Conservation (phyloP, 164 flowering plant genomes). For the Chimonanthus salicifolius region DNA sequence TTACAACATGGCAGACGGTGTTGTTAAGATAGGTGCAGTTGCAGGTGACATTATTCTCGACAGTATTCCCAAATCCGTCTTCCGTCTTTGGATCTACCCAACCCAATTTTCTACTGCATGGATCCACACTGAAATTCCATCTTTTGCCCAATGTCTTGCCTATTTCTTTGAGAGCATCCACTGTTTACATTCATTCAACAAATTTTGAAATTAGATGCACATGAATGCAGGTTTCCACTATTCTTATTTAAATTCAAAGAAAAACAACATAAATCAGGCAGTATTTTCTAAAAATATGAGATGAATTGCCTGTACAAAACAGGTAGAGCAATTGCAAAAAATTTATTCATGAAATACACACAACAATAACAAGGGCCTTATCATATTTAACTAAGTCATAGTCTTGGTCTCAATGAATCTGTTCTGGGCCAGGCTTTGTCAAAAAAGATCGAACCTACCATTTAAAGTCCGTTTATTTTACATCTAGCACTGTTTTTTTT, state of each 20-base stretch:
- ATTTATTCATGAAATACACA: neutral
- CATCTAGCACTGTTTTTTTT: no score
- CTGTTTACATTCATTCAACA: constrained; percentile 15
- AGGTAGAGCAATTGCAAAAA: neutral
- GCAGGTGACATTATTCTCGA: constrained; percentile 38
- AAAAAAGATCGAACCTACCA: no score
- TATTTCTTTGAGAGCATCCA: constrained; percentile 31
- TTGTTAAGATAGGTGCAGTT: constrained; percentile 33
- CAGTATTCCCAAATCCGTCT: constrained; percentile 19
- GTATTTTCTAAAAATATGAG: neutral
- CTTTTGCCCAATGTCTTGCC: constrained; percentile 40
- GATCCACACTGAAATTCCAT: constrained; percentile 59
- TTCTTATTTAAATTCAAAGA: neutral
- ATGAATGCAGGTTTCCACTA: neutral
- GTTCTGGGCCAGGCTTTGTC: neutral
- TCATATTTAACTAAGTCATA: neutral
- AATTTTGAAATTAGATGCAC: neutral
- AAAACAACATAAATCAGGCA: neutral
- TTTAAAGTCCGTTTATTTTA: no score
- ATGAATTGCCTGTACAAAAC: neutral
- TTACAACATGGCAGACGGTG: constrained; percentile 44
- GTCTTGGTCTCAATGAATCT: neutral
- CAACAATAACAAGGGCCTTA: neutral
- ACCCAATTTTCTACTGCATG: constrained; percentile 33
- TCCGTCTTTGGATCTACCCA: constrained; percentile 14